These are phyloP conservation scores for Acrocalymma vagum DNA, from an alignment of 2,329 filamentous ascomycete genomes.

Conservation along the genomic window DNA sequence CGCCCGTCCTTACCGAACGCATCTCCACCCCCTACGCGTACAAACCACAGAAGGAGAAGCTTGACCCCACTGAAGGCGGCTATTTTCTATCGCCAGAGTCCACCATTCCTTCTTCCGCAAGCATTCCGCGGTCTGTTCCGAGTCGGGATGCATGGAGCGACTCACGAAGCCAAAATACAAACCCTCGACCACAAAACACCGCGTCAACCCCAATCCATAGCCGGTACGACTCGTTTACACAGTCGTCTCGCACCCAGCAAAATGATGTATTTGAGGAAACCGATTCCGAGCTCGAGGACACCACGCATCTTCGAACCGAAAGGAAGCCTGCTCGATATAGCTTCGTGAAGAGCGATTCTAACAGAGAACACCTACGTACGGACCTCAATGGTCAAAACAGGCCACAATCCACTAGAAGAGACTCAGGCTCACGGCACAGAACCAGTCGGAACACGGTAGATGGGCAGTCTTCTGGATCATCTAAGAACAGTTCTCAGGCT, in stretches of 20 bases:
- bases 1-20: constrained; percentile 51
- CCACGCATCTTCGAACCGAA: constrained; percentile 35
- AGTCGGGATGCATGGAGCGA: constrained; percentile 19
- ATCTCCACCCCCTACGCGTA: constrained; percentile 57
- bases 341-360: constrained; percentile 47
- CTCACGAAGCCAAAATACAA: constrained; percentile 29
- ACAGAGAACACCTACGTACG: constrained; percentile 42
- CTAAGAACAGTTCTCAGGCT: constrained; percentile 31
- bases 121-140: constrained; percentile 34
- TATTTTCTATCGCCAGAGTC: constrained; percentile 59
- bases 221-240: constrained; percentile 30
- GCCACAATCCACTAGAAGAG: constrained; percentile 23
- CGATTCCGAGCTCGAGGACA: constrained; percentile 38
- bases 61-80: constrained; percentile 47
- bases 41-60: constrained; percentile 43
- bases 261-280: constrained; percentile 42
- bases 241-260: constrained; percentile 22
- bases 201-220: constrained; percentile 32
- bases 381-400: constrained; percentile 30
- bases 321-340: constrained; percentile 49
- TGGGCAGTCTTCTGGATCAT: constrained; percentile 31
- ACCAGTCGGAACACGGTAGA: constrained; percentile 22
- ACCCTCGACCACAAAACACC: too few species aligned
- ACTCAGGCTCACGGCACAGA: constrained; percentile 21
- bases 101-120: constrained; percentile 48